Evolutionary conservation across 768 basidiomycete genomes (phyloP), one percentile per base, ranked within the genome.

Genomic region (Suillus subluteus): DNA sequence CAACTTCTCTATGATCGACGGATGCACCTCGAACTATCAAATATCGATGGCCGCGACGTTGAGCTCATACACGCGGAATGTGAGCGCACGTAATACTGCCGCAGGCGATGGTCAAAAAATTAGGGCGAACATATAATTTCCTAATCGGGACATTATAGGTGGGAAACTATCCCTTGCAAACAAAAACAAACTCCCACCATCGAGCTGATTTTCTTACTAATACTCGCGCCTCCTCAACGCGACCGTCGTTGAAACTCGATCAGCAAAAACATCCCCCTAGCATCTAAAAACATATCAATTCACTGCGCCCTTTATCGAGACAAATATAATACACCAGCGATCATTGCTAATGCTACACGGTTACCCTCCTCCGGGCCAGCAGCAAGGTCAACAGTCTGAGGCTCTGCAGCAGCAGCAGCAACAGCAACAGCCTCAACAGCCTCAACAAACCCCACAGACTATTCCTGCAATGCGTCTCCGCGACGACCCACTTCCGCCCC

Each of bases 401-500:
- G 68, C 37, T 68, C 76, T 78, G 76, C 72, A 76, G 18, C 76
- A 78, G 67, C 75, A 72, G 66, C 75, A 72, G 70, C 69, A 66
- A 7, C 70, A 71, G 40, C 65, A 66, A 46, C 67, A 66, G 52
- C 74, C 26, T 26, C 26, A 26, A 26, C 26, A 26, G 26, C 26
- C 26, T 26, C 26, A 72, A 32, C 65, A 66, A 38, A 58, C 70
- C 18, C 61, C 70, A 9, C 68, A 73, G 30, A 2, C 70, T 1
- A 68, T 73, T 0, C 72, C 70, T 3, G 72, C 79, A n/a, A 86
- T 88, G 85, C 86, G 89, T 71, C 83, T 91, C 48, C 84, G 87
- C 72, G 89, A 90, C 54, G 88, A 90, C 62, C 83, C 78, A 16
- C 68, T 70, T 26, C 67, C 74, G 3, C 21, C 68, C 0, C 70